Base-by-base conservation (phyloP, 2,329 filamentous ascomycete species). In the Berkeleyomyces basicola region DNA sequence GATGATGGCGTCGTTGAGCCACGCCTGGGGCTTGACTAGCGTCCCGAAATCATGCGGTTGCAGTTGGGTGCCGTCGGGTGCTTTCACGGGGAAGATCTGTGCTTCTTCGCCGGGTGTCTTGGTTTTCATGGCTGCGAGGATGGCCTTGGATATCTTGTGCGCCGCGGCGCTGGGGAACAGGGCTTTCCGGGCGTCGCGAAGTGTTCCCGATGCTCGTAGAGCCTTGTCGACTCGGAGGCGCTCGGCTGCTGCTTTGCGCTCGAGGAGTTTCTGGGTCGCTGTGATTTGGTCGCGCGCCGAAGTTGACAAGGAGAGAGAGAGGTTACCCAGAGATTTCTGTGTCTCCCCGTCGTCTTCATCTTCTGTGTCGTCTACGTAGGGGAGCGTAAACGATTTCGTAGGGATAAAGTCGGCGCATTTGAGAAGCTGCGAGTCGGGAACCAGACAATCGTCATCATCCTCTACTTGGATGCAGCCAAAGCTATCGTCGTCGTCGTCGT, bases 1-100 rank as follows among this genome's bases (percentile, higher is more conserved):
- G 67, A 92, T 81, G 59, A 87, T 81, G 67, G 88, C 84, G 70
- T 91, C 88, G 66, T 91, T 90, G 5, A 92, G 78, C 87, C 87
- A 92, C 37, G 76, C 76, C 0, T 72, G 76, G 7, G 74, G 71
- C 16, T 75, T 75, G 14, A 85, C 76, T 6, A 90, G 72, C 57
- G 79, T 85, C n/a, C 73, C 75, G 67, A 90, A 85, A 69, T 88
- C 85, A 61, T 82, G 79, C 1, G 51, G 51, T 3, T 55, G 51
- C 16, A 55, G 31, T 36, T 31, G 51, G n/a, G 51, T 55, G 51
- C 51, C 51, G 16, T 55, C 51, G 36, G 51, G 63, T 11, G 44
- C 55, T 14, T n/a, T 39, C 14, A 64, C 60, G 3, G 63, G 63
- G 7, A 64, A 60, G n/a, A 55, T 14, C 10, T 55, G 51, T 4